Evolutionary conservation across 106 monocot species (phyloP).

Genomic region (Platanthera zijinensis): DNA sequence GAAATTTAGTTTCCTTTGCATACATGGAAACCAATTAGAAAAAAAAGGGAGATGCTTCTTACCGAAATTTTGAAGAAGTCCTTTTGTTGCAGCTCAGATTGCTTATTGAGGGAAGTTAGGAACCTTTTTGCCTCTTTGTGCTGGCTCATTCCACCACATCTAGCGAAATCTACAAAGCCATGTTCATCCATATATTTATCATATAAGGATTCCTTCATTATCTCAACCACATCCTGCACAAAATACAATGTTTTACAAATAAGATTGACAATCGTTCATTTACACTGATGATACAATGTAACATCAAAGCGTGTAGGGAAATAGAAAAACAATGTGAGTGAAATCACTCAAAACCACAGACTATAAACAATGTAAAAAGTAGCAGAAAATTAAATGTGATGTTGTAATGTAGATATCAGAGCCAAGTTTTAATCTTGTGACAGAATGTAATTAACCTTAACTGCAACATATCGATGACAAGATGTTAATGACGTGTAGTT

Average conservation of each 20-base stretch:
- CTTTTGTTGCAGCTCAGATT: constrained; percentile 73
- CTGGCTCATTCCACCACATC: constrained; percentile 94
- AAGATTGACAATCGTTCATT: not conserved
- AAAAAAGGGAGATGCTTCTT: constrained; percentile 16
- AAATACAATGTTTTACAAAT: not conserved
- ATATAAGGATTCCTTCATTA: constrained; percentile 97
- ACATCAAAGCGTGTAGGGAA: too few species aligned
- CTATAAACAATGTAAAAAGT: too few species aligned
- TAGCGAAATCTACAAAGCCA: constrained; percentile 79
- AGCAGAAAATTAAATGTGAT: too few species aligned
- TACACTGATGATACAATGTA: too few species aligned
- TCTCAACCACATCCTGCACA: constrained; percentile 88
- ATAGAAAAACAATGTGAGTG: too few species aligned
- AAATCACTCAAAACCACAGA: too few species aligned
- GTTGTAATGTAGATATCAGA: too few species aligned
- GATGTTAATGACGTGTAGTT: too few species aligned
- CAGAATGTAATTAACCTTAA: too few species aligned
- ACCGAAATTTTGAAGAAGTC: constrained; percentile 85
- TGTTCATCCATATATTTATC: constrained; percentile 95
- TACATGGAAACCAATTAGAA: not conserved
- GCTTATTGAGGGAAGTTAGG: constrained; percentile 75
- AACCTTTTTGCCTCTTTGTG: constrained; percentile 91
- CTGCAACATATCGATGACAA: too few species aligned
- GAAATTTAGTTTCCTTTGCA: too few species aligned
- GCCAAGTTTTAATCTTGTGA: too few species aligned